Base-by-base conservation (phyloP, 768 basidiomycete genomes). In the Porphyrellus cyaneotinctus region DNA sequence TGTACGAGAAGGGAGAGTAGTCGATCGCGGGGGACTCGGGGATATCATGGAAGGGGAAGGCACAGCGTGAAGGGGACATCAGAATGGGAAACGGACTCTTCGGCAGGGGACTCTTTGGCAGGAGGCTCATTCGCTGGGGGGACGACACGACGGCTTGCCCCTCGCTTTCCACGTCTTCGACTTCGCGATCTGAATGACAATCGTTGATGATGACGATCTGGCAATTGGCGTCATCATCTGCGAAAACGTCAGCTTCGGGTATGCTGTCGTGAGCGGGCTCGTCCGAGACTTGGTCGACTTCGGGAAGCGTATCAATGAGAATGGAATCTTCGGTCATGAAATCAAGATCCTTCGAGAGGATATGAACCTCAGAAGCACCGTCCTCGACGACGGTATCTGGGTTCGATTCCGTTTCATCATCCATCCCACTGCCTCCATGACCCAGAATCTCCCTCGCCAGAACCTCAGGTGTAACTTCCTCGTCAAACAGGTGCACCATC, bases 401-500 rank as follows among this genome's bases (percentile, higher is more conserved):
- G 44, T 17, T 41, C 6, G 56, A 49, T 4, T 60, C 57, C 14
- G 36, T 23, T 15, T 33, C 32, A 15, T 26, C n/a, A 4, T 56
- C 51, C 22, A 9, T 28, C 51, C 56, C 12, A 39, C 22, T 4
- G 38, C 49, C 2, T 11, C 38, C 12, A 10, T 36, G 15, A 5
- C 44, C 56, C 14, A 62, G 22, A 42, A 72, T 70, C 44, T 71
- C 68, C 50, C 36, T 52, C n/a, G 70, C 70, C 17, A 72, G 59
- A 18, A 58, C 57, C 47, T 60, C 43, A 22, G 67, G 60, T 7
- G 68, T 66, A 26, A 67, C 55, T n/a, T 68, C 64, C 36, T 66
- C 67, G 26, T 70, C 67, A 49, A 71, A 64, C n/a, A 71, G 47
- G 36, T 64, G 63, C 44, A 54, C 51, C 60, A 69, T 58, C 45